Conservation (phyloP, 1,284 basidiomycete species). For the Ganoderma lingzhi region DNA sequence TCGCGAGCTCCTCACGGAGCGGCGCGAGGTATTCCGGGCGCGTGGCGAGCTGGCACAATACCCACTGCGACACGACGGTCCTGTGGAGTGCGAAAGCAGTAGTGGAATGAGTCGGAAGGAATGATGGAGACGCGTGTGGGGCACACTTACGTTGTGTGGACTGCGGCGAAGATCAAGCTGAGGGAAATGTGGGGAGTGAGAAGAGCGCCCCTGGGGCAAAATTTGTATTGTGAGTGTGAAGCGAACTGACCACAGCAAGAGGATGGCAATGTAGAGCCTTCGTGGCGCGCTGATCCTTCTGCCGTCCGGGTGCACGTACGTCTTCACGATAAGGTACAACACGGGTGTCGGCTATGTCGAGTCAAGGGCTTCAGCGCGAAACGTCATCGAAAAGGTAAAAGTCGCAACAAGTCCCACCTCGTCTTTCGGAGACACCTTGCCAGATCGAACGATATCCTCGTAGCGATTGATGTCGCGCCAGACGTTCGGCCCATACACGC, state of each 20-base stretch:
- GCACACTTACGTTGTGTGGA: constrained; percentile 45
- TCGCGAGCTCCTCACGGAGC: constrained; percentile 51
- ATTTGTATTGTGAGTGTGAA: background rate
- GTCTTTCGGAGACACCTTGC: constrained; percentile 24
- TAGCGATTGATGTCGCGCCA: constrained; percentile 35
- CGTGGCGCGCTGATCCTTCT: constrained; percentile 30
- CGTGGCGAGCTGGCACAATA: constrained; percentile 53
- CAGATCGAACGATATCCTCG: constrained; percentile 27
- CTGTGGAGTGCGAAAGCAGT: constrained; percentile 23
- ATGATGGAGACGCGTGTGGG: background rate
- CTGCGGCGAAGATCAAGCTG: constrained; percentile 47
- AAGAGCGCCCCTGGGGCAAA: background rate
- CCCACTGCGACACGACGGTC: constrained; percentile 47
- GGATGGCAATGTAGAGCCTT: constrained; percentile 31
- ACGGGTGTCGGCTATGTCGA: constrained; percentile 31
- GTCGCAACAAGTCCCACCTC: constrained; percentile 26
- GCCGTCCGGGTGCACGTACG: constrained; percentile 29
- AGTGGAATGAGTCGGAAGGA: background rate
- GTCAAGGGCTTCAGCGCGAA: background rate
- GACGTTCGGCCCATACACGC: constrained; percentile 32
- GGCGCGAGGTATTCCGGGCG: constrained; percentile 50
- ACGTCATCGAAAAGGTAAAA: background rate
- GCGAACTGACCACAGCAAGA: constrained; percentile 34
- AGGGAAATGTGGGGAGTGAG: constrained; percentile 3
- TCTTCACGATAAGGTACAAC: constrained; percentile 36